These are phyloP conservation scores for Didymella pinodella DNA, from an alignment of 2,329 filamentous ascomycete genomes.

Conservation along the genomic window DNA sequence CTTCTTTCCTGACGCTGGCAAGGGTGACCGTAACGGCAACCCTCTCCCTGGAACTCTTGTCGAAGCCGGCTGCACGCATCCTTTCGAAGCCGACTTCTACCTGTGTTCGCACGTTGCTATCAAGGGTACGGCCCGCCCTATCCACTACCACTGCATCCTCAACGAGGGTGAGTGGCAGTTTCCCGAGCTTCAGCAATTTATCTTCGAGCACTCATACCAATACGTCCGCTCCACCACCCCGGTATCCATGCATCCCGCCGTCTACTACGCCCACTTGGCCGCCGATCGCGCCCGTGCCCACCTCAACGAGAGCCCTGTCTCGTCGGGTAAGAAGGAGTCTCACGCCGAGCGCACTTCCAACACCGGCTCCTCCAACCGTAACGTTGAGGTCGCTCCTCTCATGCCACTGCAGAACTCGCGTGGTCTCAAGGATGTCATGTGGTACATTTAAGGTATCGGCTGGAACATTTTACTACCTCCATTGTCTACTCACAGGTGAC, in stretches of 20 bases:
- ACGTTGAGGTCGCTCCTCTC: constrained; percentile 50
- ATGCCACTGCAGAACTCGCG: constrained; percentile 52
- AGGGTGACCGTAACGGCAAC: constrained; percentile 79
- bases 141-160: constrained; percentile 87
- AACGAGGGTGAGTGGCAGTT: constrained; percentile 77
- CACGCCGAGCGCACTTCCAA: constrained; percentile 40
- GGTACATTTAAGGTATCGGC: constrained; percentile 55
- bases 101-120: constrained; percentile 78
- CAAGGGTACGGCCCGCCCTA: constrained; percentile 90
- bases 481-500: neutral
- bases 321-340: constrained; percentile 51
- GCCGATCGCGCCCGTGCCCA: constrained; percentile 81
- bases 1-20: constrained; percentile 76
- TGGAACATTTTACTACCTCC: neutral
- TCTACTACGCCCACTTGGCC: constrained; percentile 96
- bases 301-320: constrained; percentile 59
- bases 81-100: constrained; percentile 90
- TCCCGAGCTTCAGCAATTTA: constrained; percentile 80
- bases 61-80: constrained; percentile 88
- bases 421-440: constrained; percentile 56
- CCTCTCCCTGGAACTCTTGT: constrained; percentile 86
- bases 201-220: constrained; percentile 95
- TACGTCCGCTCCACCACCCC: constrained; percentile 92
- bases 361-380: constrained; percentile 39
- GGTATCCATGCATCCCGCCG: constrained; percentile 84